These are phyloP conservation scores for Gossypium stocksii DNA, from an alignment of 345 rosid genomes.

Conservation along the genomic window DNA sequence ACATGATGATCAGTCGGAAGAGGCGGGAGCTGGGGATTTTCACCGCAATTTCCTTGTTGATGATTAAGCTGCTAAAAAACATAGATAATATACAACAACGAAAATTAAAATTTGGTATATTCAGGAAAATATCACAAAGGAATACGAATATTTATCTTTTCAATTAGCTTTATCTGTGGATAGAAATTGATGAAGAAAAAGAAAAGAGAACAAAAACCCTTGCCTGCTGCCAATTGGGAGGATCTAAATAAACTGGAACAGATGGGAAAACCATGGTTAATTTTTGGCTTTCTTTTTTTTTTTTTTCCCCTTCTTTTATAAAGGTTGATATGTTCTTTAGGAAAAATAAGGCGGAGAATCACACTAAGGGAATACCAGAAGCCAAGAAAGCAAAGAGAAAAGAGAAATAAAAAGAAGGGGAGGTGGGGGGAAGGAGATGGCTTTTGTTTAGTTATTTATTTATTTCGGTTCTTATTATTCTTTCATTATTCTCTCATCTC, in stretches of 20 bases:
- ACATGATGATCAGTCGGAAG: conserved; percentile 24
- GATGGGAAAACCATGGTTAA: conserved; percentile 68
- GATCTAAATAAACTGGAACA: conserved; percentile 58
- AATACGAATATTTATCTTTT: conserved; percentile 56
- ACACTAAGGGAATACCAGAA: conserved; percentile 39
- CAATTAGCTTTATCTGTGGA: conserved; percentile 21
- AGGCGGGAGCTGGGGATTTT: conserved; percentile 44
- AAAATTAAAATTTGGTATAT: conserved; percentile 35
- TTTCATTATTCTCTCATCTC: conserved; percentile 6
- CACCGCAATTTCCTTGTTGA: conserved; percentile 26
- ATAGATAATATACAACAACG: background rate
- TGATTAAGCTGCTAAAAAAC: conserved; percentile 41
- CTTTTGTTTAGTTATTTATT: conserved; percentile 25
- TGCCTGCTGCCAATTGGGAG: conserved; percentile 78
- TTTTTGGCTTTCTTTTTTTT: conserved; percentile 24
- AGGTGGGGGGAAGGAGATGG: conserved; percentile 5
- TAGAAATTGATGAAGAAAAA: conserved; percentile 28
- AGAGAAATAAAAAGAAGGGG: conserved; percentile 28
- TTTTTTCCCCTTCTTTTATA: conserved; percentile 38
- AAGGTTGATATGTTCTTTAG: conserved; percentile 62
- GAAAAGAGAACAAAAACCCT: conserved; percentile 5
- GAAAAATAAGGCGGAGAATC: conserved; percentile 70
- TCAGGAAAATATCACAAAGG: conserved; percentile 42
- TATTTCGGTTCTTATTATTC: conserved; percentile 25
- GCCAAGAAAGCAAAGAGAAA: conserved; percentile 39